A percentile compares a stretch with the other conserved stretches of the same genome.
These are phyloP conservation scores for Neopestalotiopsis sp. DNA, from an alignment of 2,329 filamentous ascomycete genomes.

Conservation along the genomic window DNA sequence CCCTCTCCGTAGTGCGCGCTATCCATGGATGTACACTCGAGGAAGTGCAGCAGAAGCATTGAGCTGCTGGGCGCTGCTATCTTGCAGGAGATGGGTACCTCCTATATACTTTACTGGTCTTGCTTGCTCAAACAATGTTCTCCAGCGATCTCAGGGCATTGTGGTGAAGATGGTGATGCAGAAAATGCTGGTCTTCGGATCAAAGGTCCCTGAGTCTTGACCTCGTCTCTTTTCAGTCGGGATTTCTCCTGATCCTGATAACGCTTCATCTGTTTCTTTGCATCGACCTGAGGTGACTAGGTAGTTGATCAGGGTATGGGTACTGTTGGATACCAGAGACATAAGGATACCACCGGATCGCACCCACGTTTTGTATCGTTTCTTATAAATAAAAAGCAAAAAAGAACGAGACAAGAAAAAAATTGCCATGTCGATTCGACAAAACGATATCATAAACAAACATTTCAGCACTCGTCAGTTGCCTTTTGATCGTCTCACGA, in stretches of 20 bases:
- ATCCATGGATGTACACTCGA: neutral
- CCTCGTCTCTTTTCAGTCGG: too few relatives aligned
- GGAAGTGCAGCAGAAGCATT: neutral
- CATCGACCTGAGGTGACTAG: too few relatives aligned
- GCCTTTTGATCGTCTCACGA: neutral
- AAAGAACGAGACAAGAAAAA: neutral
- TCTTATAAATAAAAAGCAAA: slow-evolving; percentile 1
- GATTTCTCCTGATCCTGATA: too few relatives aligned
- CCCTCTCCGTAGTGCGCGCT: neutral
- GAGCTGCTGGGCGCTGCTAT: neutral
- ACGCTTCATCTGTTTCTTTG: too few relatives aligned
- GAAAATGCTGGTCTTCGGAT: too few relatives aligned
- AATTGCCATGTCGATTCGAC: too few relatives aligned
- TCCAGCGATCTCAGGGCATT: neutral
- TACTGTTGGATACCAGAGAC: neutral
- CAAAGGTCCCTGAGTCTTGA: too few relatives aligned
- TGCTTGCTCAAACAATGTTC: neutral
- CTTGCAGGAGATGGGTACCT: neutral
- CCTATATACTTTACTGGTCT: neutral
- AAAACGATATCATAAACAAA: too few relatives aligned
- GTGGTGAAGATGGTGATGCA: too few relatives aligned
- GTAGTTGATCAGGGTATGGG: neutral
- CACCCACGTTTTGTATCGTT: neutral
- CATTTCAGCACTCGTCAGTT: neutral
- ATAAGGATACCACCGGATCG: neutral